Conservation (phyloP, 2,329 filamentous ascomycete species). For the Ophiostoma sp. region DNA sequence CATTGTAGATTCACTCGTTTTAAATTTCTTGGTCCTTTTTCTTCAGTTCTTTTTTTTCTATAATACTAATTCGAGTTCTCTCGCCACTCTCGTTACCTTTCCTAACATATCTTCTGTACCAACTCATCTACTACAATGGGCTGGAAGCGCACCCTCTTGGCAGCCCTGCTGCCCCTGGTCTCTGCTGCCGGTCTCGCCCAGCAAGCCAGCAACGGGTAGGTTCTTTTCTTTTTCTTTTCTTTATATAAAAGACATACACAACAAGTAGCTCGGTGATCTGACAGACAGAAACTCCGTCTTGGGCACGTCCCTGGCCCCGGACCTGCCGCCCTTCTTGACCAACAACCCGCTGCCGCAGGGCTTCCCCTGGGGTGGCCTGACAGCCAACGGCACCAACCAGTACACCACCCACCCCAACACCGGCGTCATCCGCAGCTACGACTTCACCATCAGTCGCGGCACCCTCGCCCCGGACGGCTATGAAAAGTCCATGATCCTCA, state of each 20-base stretch:
- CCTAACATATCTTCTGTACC: background rate
- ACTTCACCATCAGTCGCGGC: conserved; percentile 49
- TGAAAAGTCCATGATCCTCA: conserved; percentile 44
- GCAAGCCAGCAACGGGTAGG: conserved; percentile 38
- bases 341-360: conserved; percentile 47
- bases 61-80: background rate
- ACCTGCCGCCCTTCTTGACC: conserved; percentile 42
- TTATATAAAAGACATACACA: background rate
- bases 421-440: conserved; percentile 51
- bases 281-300: conserved; percentile 38
- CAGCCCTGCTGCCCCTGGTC: conserved; percentile 28
- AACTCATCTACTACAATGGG: conserved; percentile 16
- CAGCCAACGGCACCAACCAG: conserved; percentile 44
- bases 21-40: background rate
- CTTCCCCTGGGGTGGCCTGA: conserved; percentile 48
- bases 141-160: conserved; percentile 16
- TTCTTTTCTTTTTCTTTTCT: background rate
- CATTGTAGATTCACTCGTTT: conserved; percentile 15
- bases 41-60: background rate
- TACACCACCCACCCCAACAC: conserved; percentile 47
- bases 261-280: background rate
- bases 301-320: conserved; percentile 38
- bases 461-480: conserved; percentile 54
- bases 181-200: conserved; percentile 32
- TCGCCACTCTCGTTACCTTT: background rate